Percentiles rank a stretch among this genome's conserved stretches.
Evolutionary conservation across 225 moss, liverwort and hornwort genomes (phyloP).

Genomic region (Bryoerythrophyllum caledonicum): DNA sequence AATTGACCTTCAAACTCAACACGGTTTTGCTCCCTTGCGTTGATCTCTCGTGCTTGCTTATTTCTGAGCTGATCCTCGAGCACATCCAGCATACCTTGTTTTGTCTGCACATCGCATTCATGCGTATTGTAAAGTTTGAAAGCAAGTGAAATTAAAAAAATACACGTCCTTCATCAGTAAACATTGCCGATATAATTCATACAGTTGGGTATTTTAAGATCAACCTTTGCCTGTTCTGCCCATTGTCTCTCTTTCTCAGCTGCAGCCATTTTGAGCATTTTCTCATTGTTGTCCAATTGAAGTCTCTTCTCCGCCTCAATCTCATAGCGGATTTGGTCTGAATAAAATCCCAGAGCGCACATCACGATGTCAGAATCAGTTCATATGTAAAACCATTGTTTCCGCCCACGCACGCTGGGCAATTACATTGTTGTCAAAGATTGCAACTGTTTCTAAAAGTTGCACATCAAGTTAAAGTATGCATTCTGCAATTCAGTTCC

Average conservation of each 20-base stretch:
- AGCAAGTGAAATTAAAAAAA: not conserved
- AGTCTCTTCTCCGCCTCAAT: conserved; percentile 56
- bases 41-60: conserved; percentile 86
- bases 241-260: conserved; percentile 55
- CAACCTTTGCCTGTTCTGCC: conserved; percentile 44
- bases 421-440: not conserved
- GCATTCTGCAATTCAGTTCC: not conserved
- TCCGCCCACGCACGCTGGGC: not conserved
- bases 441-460: not conserved
- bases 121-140: not conserved
- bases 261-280: conserved; percentile 50
- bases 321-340: conserved; percentile 48
- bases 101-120: conserved; percentile 53
- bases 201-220: not conserved
- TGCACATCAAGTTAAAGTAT: not conserved
- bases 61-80: conserved; percentile 87
- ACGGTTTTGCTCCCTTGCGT: conserved; percentile 80
- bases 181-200: not conserved
- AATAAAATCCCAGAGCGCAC: not conserved
- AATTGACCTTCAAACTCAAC: conserved; percentile 78
- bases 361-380: not conserved
- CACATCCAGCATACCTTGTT: conserved; percentile 83
- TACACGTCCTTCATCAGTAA: not conserved
- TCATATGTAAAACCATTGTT: not conserved
- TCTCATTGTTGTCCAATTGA: conserved; percentile 56